phyloP scores from a whole-genome alignment of 352 stramenopile genomes.

The Pythium utonaiense region DNA sequence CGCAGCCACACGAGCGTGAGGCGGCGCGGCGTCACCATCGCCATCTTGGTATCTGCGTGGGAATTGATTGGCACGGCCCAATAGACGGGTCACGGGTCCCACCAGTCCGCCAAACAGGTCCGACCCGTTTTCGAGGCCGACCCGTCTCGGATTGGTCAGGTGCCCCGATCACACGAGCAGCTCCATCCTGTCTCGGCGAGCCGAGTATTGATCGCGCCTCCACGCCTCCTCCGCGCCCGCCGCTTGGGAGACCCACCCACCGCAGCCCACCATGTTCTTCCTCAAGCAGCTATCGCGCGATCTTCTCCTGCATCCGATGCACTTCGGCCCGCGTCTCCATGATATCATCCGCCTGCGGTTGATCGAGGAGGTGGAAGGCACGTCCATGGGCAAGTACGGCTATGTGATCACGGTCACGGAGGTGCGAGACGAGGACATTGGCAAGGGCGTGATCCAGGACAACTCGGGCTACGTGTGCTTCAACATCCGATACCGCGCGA shows the following conservation, averaged over 20 bases:
- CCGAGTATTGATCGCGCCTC: background rate
- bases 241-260: background rate
- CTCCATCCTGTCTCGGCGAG: background rate
- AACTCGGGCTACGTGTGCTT: conserved; percentile 96
- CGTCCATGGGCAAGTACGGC: conserved; percentile 94
- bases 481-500: conserved; percentile 94
- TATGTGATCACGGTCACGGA: conserved; percentile 98
- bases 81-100: background rate
- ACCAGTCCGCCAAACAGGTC: background rate
- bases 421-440: conserved; percentile 95
- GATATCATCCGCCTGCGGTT: conserved; percentile 95
- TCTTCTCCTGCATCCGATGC: conserved; percentile 94
- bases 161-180: background rate
- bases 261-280: conserved; percentile 69
- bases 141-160: background rate
- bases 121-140: background rate
- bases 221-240: too few species aligned
- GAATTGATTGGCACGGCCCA: background rate
- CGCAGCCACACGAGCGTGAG: conserved; percentile 3
- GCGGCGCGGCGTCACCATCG: conserved; percentile 5
- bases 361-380: conserved; percentile 95
- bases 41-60: background rate
- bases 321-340: conserved; percentile 95
- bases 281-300: conserved; percentile 88
- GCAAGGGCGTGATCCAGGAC: conserved; percentile 96